Conservation (phyloP, 2,329 filamentous ascomycete species). For the Atkinsonella hypoxylon region DNA sequence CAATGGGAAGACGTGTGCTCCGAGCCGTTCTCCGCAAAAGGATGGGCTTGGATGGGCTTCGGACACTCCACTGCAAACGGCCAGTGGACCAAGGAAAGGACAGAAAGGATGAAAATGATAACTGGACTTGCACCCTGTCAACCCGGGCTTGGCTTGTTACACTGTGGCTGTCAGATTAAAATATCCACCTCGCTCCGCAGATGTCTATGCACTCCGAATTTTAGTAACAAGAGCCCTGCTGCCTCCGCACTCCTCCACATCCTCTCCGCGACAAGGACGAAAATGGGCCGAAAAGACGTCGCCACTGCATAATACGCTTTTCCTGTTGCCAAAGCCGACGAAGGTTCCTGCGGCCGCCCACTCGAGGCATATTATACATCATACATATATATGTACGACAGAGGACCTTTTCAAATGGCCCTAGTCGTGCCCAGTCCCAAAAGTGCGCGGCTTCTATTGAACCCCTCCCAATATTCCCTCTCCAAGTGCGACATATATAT, state of each 20-base stretch:
- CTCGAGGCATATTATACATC: background rate
- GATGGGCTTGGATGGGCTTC: background rate
- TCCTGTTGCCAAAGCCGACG: background rate
- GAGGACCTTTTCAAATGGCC: background rate
- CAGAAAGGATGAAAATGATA: too few species aligned
- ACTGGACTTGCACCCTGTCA: too few species aligned
- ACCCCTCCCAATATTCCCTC: background rate
- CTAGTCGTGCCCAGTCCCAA: slow-evolving; percentile 3
- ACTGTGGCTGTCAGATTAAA: background rate
- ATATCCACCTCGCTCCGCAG: background rate
- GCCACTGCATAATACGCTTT: slow-evolving; percentile 1
- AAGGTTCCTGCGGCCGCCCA: slow-evolving; percentile 2
- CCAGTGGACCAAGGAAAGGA: background rate
- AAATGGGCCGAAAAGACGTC: slow-evolving; percentile 8
- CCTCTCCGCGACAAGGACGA: slow-evolving; percentile 3
- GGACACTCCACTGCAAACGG: slow-evolving; percentile 5
- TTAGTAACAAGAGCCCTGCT: background rate
- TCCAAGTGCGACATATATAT: slow-evolving; percentile 3
- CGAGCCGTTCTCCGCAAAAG: background rate
- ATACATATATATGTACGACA: background rate
- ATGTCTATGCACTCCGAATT: background rate
- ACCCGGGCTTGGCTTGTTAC: too few species aligned
- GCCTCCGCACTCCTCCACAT: slow-evolving; percentile 8
- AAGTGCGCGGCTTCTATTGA: background rate
- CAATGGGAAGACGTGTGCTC: background rate